Percentiles rank a stretch among this genome's conserved stretches.
These are phyloP conservation scores for Hondaea fermentalgiana DNA, from an alignment of 108 stramenopile genomes.

Conservation along the genomic window DNA sequence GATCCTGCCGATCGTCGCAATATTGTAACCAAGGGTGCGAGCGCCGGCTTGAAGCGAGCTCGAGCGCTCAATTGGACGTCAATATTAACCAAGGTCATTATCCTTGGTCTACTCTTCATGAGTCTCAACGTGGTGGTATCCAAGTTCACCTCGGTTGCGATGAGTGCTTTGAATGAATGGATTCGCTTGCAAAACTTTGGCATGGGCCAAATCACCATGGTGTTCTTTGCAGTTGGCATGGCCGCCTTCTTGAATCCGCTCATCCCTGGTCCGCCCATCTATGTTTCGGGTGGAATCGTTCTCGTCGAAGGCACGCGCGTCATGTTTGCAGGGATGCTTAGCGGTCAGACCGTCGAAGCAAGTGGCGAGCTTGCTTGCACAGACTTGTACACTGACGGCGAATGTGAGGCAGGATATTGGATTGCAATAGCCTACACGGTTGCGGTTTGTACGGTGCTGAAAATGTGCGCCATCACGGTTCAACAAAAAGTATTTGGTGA, in stretches of 20 bases:
- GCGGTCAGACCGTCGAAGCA: neutral
- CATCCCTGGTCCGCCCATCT: neutral
- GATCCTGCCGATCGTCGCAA: neutral
- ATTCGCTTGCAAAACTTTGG: neutral
- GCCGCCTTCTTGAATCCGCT: neutral
- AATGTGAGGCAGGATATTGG: neutral
- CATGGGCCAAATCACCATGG: neutral
- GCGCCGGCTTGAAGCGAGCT: neutral
- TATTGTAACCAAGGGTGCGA: neutral
- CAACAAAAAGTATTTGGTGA: neutral
- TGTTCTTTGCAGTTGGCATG: conserved; percentile 8
- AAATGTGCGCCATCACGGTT: neutral
- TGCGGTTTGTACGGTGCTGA: neutral
- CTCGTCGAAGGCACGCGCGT: neutral
- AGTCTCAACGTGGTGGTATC: neutral
- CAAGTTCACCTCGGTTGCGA: neutral
- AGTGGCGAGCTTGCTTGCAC: too few species aligned
- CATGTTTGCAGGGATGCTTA: neutral
- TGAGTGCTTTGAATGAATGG: neutral
- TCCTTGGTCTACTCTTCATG: neutral
- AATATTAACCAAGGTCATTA: neutral
- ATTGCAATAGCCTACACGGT: neutral
- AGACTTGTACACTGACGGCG: too few species aligned
- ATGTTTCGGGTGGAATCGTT: neutral
- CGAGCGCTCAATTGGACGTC: neutral